Base-by-base conservation (phyloP, 495 filamentous ascomycete genomes). In the Daldinia vernicosa region DNA sequence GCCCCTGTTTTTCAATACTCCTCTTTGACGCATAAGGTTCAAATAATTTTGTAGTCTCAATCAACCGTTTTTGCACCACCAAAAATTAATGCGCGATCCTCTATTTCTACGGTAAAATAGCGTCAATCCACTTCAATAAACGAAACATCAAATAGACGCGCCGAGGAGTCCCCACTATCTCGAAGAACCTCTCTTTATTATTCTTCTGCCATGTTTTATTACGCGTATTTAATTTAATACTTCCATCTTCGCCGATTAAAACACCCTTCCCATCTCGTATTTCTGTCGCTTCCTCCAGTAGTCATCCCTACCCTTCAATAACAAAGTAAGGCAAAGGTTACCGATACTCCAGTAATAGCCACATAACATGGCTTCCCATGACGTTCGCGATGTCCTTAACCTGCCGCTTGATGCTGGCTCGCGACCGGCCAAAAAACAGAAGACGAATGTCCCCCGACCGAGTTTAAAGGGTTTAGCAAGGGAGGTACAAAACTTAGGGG, bases 331-430 rank as follows among this genome's bases (percentile, higher is more conserved):
- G 6, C 50, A n/a, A 15, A n/a, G 17, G 8, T 15, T 11, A 9
- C 17, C 17, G 19, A 47, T 11, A 24, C 19, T 24, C 2, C 43
- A 47, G 8, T 30, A 27, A 9, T 51, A 78, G 63, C 73, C 6
- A 32, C 26, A n/a, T 4, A 60, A n/a, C 30, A 94, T 93, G 90
- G 87, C 91, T 74, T 93, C 92, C 51, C 80, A 84, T 80, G 93
- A 97, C 86, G 89, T 95, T 63, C 93, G 92, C 80, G 93, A 97
- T 80, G 92, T 97, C 79, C 90, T 97, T 80, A 91, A 93, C 79
- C 83, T 96, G 76, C 89, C 92, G 57, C 82, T 90, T 74, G 88
- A 87, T 69, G 81, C 87, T 43, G 84, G 86, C 62, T 76, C 80
- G 26, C 84, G 87, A 15, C 89, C 91, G 11, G 79, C 86, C 53